Conservation (phyloP, 257 asterid genomes). For the Solanum gracilifrons region DNA sequence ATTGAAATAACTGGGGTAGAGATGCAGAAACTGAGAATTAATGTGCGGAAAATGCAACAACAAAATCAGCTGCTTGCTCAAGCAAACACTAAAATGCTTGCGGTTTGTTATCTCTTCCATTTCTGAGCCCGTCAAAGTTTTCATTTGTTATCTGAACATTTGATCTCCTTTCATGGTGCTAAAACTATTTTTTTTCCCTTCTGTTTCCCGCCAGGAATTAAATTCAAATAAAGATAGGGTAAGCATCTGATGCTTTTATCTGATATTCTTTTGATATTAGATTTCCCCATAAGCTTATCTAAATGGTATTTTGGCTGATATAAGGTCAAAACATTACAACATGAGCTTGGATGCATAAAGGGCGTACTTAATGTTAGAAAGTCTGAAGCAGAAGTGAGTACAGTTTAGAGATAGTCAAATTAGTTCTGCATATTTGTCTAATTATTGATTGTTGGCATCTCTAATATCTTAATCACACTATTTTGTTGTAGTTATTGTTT, state of each 20-base stretch:
- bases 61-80: conserved; percentile 61
- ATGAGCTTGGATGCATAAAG: conserved; percentile 56
- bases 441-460: background rate
- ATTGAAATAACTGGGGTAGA: conserved; percentile 52
- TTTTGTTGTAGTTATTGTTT: background rate
- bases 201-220: conserved; percentile 46
- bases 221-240: conserved; percentile 65
- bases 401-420: background rate
- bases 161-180: background rate
- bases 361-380: conserved; percentile 40
- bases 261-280: background rate
- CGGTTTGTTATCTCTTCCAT: conserved; percentile 22
- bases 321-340: conserved; percentile 57
- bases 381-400: conserved; percentile 35
- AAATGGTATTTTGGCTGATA: background rate
- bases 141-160: background rate
- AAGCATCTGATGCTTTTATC: conserved; percentile 6
- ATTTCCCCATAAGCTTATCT: background rate
- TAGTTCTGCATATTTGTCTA: background rate
- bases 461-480: background rate
- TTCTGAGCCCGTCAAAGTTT: background rate
- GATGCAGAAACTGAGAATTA: conserved; percentile 42
- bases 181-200: background rate
- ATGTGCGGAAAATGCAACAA: conserved; percentile 47
- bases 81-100: conserved; percentile 44